Evolutionary conservation across 805 yeast species (phyloP), one percentile per base, ranked within the genome.

Genomic region (Candida caryicola): DNA sequence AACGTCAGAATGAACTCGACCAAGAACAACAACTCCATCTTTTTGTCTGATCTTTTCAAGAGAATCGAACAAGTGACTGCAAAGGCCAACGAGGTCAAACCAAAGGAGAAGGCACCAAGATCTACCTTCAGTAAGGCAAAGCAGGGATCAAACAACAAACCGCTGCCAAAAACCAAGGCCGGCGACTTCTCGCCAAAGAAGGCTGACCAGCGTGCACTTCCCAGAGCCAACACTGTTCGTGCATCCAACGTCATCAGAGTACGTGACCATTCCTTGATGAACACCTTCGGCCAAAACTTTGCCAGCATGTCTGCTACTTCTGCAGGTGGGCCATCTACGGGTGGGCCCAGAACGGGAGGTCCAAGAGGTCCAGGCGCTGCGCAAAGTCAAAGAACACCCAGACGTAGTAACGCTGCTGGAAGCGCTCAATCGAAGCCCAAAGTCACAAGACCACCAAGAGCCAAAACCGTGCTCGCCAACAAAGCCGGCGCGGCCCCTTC

Each of bases 1-100:
- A 31, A 34, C 21, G 40, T 37, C 9, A 34, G 44, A 33, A 26
- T 23, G 36, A 37, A 42, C 36, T 36, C 44, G 19, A 39, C 32
- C 16, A 31, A 30, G 21, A 17, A 40, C 34, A 33, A 29, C 17
- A 23, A 34, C 31, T 35, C 40, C n/a, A 39, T 35, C 3, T 63
- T 63, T 35, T 54, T 66, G 45, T 55, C 67, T n/a, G 60, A 56
- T 27, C 52, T 67, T 42, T 60, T 67, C 52, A 56, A 56, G 32
- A 54, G 70, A 46, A 60, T 67, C 39, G 71, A 67, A 37, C 39
- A 39, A 23, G 60, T 62, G 43, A 60, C 59, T 27, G 38, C 51
- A 37, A 46, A 39, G 29, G 35, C 39, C 15, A 36, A 37, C 17
- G 41, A 44, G 13, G 34, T 36, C 26, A 40, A 40, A 39, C 33